A percentile compares a stretch with the other conserved stretches of the same genome.
Conservation (phyloP, 148 eudicot genomes). For the Fagopyrum tataricum region DNA sequence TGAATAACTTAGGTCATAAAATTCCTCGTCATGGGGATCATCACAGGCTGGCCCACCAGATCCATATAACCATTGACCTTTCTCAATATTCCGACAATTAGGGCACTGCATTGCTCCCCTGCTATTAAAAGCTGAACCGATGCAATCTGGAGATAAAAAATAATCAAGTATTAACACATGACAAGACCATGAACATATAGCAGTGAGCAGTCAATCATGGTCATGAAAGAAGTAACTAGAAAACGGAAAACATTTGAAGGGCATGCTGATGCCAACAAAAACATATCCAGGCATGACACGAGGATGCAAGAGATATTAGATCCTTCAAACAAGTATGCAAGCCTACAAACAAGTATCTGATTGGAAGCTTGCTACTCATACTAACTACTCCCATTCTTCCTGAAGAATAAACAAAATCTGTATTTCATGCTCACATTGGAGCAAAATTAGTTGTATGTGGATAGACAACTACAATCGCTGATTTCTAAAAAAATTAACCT, state of each 20-base stretch:
- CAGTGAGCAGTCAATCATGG: background rate
- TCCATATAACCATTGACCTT: slow-evolving; percentile 95
- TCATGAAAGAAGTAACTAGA: background rate
- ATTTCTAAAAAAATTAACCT: background rate
- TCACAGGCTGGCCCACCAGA: slow-evolving; percentile 70
- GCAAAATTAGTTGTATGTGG: too few relatives aligned
- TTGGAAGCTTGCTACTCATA: background rate
- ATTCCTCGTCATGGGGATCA: slow-evolving; percentile 87
- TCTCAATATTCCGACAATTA: slow-evolving; percentile 93
- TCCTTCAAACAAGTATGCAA: slow-evolving; percentile 5
- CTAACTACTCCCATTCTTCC: background rate
- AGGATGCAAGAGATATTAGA: background rate
- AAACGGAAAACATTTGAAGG: background rate
- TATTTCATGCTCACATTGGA: too few relatives aligned
- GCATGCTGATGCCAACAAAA: background rate
- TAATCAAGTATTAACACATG: background rate
- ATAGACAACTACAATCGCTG: background rate
- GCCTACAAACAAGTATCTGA: background rate
- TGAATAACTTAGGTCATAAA: slow-evolving; percentile 73
- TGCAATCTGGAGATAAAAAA: slow-evolving; percentile 63
- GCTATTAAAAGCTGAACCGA: slow-evolving; percentile 90
- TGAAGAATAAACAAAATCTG: background rate
- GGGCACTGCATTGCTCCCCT: slow-evolving; percentile 99
- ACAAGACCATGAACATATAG: background rate
- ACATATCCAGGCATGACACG: background rate